Base-by-base conservation (phyloP, 1,284 basidiomycete genomes). In the Jaminaea rosea region DNA sequence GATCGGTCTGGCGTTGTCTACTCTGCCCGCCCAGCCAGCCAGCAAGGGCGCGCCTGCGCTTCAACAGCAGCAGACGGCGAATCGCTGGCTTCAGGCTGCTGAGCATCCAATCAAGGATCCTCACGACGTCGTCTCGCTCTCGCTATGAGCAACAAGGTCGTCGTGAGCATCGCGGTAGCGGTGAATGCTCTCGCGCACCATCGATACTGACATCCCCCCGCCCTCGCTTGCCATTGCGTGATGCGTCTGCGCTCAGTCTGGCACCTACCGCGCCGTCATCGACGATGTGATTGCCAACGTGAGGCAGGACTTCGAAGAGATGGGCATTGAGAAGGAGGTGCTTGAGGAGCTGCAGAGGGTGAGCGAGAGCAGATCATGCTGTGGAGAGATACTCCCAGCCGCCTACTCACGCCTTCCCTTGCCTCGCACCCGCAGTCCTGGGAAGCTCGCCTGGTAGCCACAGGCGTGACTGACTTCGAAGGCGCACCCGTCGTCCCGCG, bases 231-330 rank as follows among this genome's bases (percentile, higher is more conserved):
- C 39, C 2, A 17, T 21, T 24, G 2, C 39, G 15, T 17, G 13
- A 11, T 24, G 3, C 3, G 11, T 21, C 39, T 11, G 11, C 3
- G 13, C 26, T 15, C 83, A 94, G 91, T 91, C 92, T 70, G 74
- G 78, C 63, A 86, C 90, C 67, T 98, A 97, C 77, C 86, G 92
- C 60, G 77, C 83, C 62, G 88, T 97, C 78, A 97, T 98, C 77
- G 90, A 96, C 82, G 90, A 96, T 78, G 92, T 97, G 59, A 86
- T 97, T 69, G 78, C 79, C 37, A 80, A 82, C 66, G 88, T 93
- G 77, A 88, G 88, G 76, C 80, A 84, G 74, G 93, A 97, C 76
- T 98, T 97, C 77, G 92, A 97, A 74, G 91, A 94, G 75, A 92
- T 88, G 74, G 93, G 92, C 50, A 87, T 98, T 60, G 81, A 85